phyloP scores from a whole-genome alignment of 2,329 filamentous ascomycete species.

The Fusarium kyushuense region DNA sequence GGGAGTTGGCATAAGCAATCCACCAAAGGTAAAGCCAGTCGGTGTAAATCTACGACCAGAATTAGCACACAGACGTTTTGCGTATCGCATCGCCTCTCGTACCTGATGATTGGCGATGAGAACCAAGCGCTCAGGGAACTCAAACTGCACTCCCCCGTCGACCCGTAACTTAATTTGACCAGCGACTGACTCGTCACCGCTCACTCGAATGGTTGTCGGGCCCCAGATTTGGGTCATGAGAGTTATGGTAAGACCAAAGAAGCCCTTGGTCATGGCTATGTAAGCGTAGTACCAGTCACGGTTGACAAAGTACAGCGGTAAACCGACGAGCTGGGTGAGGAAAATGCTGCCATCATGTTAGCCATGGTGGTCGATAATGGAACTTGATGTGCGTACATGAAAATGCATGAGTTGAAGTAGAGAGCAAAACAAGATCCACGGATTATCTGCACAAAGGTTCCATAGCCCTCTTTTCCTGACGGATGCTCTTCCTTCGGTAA shows the following conservation, averaged over 20 bases:
- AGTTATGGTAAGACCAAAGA: slow-evolving; percentile 81
- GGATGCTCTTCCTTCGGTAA: slow-evolving; percentile 57
- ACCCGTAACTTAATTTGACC: slow-evolving; percentile 77
- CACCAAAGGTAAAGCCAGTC: slow-evolving; percentile 96
- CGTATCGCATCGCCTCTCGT: slow-evolving; percentile 21
- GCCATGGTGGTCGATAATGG: neutral
- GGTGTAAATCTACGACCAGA: slow-evolving; percentile 74
- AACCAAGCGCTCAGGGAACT: slow-evolving; percentile 84
- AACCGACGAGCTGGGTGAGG: slow-evolving; percentile 79
- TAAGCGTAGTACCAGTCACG: slow-evolving; percentile 85
- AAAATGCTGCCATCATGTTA: slow-evolving; percentile 64
- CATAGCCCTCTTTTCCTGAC: slow-evolving; percentile 67
- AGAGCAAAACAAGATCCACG: slow-evolving; percentile 64
- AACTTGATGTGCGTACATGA: slow-evolving; percentile 63
- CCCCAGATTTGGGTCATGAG: slow-evolving; percentile 89
- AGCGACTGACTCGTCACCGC: slow-evolving; percentile 82
- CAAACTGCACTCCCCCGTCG: slow-evolving; percentile 80
- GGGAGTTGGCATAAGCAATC: slow-evolving; percentile 83
- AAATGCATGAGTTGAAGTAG: slow-evolving; percentile 64
- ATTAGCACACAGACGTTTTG: neutral
- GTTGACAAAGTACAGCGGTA: slow-evolving; percentile 80
- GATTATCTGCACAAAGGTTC: slow-evolving; percentile 61
- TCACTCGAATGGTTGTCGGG: slow-evolving; percentile 84
- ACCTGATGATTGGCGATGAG: slow-evolving; percentile 90
- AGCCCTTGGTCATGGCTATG: slow-evolving; percentile 88